Conservation (phyloP, 371 early-diverging fungal species). For the Mortierella sp. region DNA sequence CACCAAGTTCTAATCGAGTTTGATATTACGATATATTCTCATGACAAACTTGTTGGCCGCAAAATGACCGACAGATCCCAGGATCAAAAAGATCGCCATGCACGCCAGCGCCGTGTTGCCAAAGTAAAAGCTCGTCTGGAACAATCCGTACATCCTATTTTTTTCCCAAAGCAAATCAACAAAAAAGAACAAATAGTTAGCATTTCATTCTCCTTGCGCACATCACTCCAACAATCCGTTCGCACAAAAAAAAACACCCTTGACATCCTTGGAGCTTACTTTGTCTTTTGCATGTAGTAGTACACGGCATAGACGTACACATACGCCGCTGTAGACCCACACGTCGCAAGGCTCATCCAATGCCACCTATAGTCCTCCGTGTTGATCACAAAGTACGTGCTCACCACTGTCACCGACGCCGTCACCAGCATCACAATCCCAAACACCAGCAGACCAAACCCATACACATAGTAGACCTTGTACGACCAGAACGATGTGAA, state of each 20-base stretch:
- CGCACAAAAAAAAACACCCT: not conserved
- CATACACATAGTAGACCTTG: constrained; percentile 89
- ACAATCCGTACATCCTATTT: constrained; percentile 83
- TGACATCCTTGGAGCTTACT: constrained; percentile 58
- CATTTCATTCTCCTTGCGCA: constrained; percentile 41
- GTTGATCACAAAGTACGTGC: constrained; percentile 85
- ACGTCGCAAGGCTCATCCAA: constrained; percentile 85
- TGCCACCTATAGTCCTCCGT: constrained; percentile 92
- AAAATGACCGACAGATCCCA: constrained; percentile 79
- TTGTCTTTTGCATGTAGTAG: constrained; percentile 81
- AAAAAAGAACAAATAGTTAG: not conserved
- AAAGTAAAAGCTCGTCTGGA: constrained; percentile 87
- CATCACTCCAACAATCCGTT: not conserved
- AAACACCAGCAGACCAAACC: constrained; percentile 84
- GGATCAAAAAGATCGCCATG: constrained; percentile 76
- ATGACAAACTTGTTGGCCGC: constrained; percentile 75
- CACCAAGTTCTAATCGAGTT: constrained; percentile 63
- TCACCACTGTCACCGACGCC: constrained; percentile 83
- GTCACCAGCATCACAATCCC: constrained; percentile 78
- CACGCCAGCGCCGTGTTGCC: constrained; percentile 81
- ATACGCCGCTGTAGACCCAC: constrained; percentile 83
- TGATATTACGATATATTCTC: constrained; percentile 81
- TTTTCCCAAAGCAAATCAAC: not conserved
- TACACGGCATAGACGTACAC: constrained; percentile 87
- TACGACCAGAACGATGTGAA: constrained; percentile 90